Base-by-base conservation (phyloP, 2,329 filamentous ascomycete species). In the Corniculantispora saksenae region DNA sequence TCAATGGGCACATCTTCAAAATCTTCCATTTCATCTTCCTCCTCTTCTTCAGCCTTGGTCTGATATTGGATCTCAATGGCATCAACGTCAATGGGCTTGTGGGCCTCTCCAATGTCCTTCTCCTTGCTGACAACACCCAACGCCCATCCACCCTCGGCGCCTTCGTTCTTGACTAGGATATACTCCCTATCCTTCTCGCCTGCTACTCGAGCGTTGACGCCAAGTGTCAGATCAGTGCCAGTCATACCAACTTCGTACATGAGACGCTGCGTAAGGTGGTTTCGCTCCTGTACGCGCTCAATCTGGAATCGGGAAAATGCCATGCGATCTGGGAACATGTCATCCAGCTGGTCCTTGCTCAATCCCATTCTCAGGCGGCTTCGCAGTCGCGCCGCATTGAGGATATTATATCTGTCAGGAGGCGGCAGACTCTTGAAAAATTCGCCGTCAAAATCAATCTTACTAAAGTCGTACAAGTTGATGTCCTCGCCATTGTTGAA, bases 311-410 rank as follows among this genome's bases (percentile, higher is more conserved):
- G 90, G 1, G 94, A 97, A 74, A 99, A 99, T 0, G 91, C 95
- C 93, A 99, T 97, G 29, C 95, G 88, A 75, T 99, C 91, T 0
- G 95, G 94, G 75, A 99, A 99, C 95, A 99, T 99, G 54, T 84
- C 87, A 70, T 98, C 94, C 17, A 99, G 80, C 77, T 99, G 95
- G 69, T 99, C 94, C 77, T 98, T 98, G 64, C 92, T 97, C 71
- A 97, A 86, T 0, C 95, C 95, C 94, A 99, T 97, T 74, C 95
- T 88, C 72, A 99, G 82, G 61, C 95, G 86, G 76, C 93, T 97
- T 64, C 95, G 84, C 67, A 99, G 75, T 67, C 95, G 86, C 1
- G 96, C 95, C 1, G 96, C 95, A 74, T 99, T 99, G 25, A 99
- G 80, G 61, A 99, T 99, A 72, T 98, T 98, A 81, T 99, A 99